These are phyloP conservation scores for Boletus rex-veris DNA, from an alignment of 768 basidiomycete genomes.

Conservation along the genomic window DNA sequence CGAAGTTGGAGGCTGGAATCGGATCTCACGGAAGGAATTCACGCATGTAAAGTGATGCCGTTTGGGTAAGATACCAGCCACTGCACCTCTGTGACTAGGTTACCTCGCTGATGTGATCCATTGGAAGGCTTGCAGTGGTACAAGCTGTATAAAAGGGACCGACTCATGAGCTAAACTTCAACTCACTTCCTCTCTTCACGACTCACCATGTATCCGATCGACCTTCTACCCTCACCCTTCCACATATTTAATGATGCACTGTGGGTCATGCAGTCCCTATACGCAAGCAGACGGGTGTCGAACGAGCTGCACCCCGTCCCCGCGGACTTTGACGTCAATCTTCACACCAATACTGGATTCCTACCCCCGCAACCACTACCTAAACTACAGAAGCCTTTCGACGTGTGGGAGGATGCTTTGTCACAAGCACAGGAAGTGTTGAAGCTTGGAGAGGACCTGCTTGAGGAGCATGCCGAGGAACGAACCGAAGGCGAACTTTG, in stretches of 20 bases:
- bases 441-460: constrained; percentile 54
- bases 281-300: constrained; percentile 31
- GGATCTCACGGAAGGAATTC: background rate
- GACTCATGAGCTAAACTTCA: background rate
- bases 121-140: constrained; percentile 28
- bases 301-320: constrained; percentile 35
- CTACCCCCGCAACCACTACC: constrained; percentile 67
- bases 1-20: background rate
- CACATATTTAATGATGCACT: constrained; percentile 47
- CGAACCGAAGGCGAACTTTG: constrained; percentile 60
- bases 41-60: constrained; percentile 25
- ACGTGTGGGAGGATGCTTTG: constrained; percentile 70
- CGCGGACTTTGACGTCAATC: constrained; percentile 50
- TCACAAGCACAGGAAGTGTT: constrained; percentile 50
- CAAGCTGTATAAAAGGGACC: constrained; percentile 31
- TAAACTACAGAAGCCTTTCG: constrained; percentile 50
- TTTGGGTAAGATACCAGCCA: constrained; percentile 28
- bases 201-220: constrained; percentile 26
- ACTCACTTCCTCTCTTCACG: background rate
- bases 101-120: constrained; percentile 31
- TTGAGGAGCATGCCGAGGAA: constrained; percentile 45
- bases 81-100: constrained; percentile 33
- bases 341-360: constrained; percentile 66
- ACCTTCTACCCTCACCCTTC: constrained; percentile 52
- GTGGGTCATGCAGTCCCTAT: constrained; percentile 44